Base-by-base conservation (phyloP, 306 rosid species). In the Inga leiocalycina region DNA sequence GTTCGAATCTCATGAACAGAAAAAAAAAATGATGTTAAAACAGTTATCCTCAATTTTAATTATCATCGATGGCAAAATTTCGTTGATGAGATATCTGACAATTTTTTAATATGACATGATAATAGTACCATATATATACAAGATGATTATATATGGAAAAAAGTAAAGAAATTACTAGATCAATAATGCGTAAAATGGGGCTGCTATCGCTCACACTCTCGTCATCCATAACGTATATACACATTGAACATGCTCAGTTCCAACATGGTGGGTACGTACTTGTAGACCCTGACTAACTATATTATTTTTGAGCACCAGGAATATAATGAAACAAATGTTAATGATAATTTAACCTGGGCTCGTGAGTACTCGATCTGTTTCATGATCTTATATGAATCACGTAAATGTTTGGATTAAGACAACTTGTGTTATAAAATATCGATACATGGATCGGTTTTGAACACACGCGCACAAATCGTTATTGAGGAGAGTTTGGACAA, bases 211-310 rank as follows among this genome's bases (percentile, higher is more conserved):
- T 77, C 45, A 43, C 64, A 65, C 32, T 71, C 34, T n/a, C 24
- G 44, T 65, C 45, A 79, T 30, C 9, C 3, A 30, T 52, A 69
- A 39, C 11, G 37, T 22, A 46, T 43, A 68, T 32, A 41, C 41
- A 54, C 20, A 56, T 32, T 65, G 44, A 46, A 54, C 44, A 67
- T 19, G 10, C 61, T 79, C 27, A 59, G 27, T 51, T 51, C 71
- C 34, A 45, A 65, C 76, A 57, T 56, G n/a, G n/a, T 76, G 81
- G 69, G 17, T 54, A 11, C 22, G 73, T 19, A 19, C 11, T 48
- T 46, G 67, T 17, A 56, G 71, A 79, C 14, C 39, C 78, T 56
- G 57, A 44, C 41, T 13, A 51, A n/a, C 77, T 54, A 74, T 69
- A 65, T 78, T 85, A 8, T 71, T 34, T 16, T 74, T 62, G 10